These are phyloP conservation scores for Tricladium varicosporioides DNA, from an alignment of 2,329 filamentous ascomycete genomes.

Conservation along the genomic window DNA sequence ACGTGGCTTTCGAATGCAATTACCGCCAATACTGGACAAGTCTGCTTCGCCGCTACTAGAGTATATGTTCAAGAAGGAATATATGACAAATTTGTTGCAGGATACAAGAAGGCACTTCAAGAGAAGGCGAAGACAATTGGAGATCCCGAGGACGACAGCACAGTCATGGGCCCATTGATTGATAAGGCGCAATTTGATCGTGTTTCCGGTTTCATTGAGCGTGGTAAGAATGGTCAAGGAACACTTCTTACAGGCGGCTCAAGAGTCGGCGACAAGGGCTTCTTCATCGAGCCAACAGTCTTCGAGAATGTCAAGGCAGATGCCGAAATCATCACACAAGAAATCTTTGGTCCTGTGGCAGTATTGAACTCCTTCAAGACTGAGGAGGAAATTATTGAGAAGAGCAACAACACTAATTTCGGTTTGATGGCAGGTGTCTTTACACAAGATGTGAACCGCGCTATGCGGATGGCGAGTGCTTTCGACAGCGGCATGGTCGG, in stretches of 20 bases:
- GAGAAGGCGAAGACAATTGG: conserved; percentile 54
- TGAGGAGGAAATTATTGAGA: conserved; percentile 51
- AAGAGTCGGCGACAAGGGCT: conserved; percentile 14
- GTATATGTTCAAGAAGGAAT: conserved; percentile 65
- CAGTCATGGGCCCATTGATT: conserved; percentile 57
- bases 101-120: conserved; percentile 59
- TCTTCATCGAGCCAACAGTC: conserved; percentile 25
- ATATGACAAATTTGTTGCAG: conserved; percentile 58
- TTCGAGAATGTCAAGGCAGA: conserved; percentile 41
- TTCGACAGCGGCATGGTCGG: conserved; percentile 55
- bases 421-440: conserved; percentile 54
- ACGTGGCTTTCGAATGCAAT: conserved; percentile 42
- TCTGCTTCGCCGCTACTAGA: conserved; percentile 71
- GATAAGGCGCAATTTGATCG: conserved; percentile 36
- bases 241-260: conserved; percentile 26
- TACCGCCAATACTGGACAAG: conserved; percentile 71
- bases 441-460: conserved; percentile 45
- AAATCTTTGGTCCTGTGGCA: conserved; percentile 54
- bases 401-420: conserved; percentile 56
- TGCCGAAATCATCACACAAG: conserved; percentile 20
- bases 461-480: conserved; percentile 39
- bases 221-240: conserved; percentile 16
- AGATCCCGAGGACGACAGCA: conserved; percentile 56
- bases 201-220: conserved; percentile 22
- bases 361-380: conserved; percentile 56